Evolutionary conservation across 2,329 filamentous ascomycete species (phyloP).

Genomic region (Colletotrichum agaves): DNA sequence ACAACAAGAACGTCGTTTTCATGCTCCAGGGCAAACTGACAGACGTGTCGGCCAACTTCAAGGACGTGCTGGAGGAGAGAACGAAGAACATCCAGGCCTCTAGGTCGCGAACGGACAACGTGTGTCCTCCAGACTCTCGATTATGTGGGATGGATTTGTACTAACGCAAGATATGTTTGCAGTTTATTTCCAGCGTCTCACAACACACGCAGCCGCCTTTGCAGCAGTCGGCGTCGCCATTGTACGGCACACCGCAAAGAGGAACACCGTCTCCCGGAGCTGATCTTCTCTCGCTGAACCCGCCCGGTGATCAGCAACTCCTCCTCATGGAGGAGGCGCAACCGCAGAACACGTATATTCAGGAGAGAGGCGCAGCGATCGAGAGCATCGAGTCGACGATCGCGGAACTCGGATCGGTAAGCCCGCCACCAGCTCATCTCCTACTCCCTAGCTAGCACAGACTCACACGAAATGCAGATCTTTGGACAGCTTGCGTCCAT

Average conservation of each 20-base stretch:
- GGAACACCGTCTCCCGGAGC: slow-evolving; percentile 73
- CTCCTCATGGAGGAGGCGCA: slow-evolving; percentile 94
- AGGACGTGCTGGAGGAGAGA: slow-evolving; percentile 93
- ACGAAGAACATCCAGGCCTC: slow-evolving; percentile 99
- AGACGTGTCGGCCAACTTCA: slow-evolving; percentile 92
- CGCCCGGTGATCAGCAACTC: slow-evolving; percentile 86
- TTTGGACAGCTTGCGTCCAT: slow-evolving; percentile 95
- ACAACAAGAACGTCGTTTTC: slow-evolving; percentile 97
- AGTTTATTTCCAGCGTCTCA: slow-evolving; percentile 88
- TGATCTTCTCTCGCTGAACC: slow-evolving; percentile 87
- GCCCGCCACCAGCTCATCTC: slow-evolving; percentile 38
- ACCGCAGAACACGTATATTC: slow-evolving; percentile 87
- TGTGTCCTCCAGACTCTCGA: neutral
- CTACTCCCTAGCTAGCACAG: slow-evolving; percentile 43
- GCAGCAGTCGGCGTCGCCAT: slow-evolving; percentile 81
- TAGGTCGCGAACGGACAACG: slow-evolving; percentile 88
- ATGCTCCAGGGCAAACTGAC: slow-evolving; percentile 91
- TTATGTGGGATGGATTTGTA: neutral
- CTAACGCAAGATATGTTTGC: neutral
- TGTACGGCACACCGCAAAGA: slow-evolving; percentile 83
- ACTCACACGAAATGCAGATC: slow-evolving; percentile 58
- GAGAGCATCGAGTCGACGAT: slow-evolving; percentile 98
- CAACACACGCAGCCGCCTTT: slow-evolving; percentile 77
- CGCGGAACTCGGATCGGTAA: slow-evolving; percentile 77
- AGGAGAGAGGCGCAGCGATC: slow-evolving; percentile 93